A percentile compares a stretch with the other conserved stretches of the same genome.
phyloP scores from a whole-genome alignment of 2,329 filamentous ascomycete genomes.

The Hymenoscyphus fraxineus region DNA sequence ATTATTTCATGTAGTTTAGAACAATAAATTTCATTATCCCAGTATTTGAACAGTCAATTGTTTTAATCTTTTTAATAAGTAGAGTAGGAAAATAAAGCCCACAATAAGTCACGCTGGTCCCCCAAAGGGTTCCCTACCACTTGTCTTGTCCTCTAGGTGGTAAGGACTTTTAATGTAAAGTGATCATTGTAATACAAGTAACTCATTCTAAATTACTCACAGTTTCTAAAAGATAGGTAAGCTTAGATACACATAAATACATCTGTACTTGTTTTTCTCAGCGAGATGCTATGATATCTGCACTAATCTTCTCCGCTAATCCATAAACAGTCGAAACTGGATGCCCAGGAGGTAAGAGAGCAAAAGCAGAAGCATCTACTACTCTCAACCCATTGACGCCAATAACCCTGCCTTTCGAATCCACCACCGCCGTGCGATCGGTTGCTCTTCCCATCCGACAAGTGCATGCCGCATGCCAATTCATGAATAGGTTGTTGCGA shows the following conservation, averaged over 20 bases:
- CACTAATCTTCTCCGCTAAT: constrained; percentile 3
- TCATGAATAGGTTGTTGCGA: constrained; percentile 27
- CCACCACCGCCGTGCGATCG: constrained; percentile 35
- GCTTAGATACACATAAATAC: not conserved
- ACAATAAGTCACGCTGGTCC: too few relatives aligned
- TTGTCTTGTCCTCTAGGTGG: not conserved
- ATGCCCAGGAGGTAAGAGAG: constrained; percentile 38
- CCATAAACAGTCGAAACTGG: constrained; percentile 35
- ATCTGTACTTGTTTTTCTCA: not conserved
- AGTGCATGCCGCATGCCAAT: constrained; percentile 53
- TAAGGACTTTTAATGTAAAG: not conserved
- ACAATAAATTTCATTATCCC: too few relatives aligned
- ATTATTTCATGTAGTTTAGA: too few relatives aligned
- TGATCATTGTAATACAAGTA: not conserved
- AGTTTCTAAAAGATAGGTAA: too few relatives aligned
- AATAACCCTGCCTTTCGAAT: constrained; percentile 20
- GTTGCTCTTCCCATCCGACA: constrained; percentile 50
- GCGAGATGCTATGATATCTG: not conserved
- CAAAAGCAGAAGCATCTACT: constrained; percentile 24
- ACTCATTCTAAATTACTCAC: not conserved
- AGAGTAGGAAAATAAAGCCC: too few relatives aligned
- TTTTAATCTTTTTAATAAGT: not conserved
- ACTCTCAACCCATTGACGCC: constrained; percentile 19
- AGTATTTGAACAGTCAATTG: too few relatives aligned
- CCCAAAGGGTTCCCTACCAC: too few relatives aligned